Evolutionary conservation across 176 grass and related monocot genomes (phyloP).

Genomic region (Dendrocalamus sinicus): DNA sequence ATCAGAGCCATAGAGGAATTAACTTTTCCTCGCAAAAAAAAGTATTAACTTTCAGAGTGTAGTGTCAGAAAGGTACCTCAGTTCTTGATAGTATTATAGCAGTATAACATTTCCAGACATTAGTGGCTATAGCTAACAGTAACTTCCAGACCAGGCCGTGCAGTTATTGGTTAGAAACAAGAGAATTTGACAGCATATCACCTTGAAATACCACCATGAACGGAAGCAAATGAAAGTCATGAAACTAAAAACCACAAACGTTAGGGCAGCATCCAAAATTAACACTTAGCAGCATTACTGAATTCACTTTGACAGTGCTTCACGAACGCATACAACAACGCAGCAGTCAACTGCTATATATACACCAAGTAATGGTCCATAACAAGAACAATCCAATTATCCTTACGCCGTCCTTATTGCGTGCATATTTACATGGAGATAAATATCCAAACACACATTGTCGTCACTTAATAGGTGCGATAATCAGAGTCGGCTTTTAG

Average conservation of each 20-base stretch:
- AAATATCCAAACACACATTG: slow-evolving; percentile 11
- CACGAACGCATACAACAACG: slow-evolving; percentile 43
- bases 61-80: background rate
- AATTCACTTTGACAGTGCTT: slow-evolving; percentile 6
- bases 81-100: background rate
- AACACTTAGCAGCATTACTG: slow-evolving; percentile 34
- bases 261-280: background rate
- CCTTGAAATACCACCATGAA: background rate
- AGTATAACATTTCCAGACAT: background rate
- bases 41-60: background rate
- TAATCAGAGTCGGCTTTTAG: slow-evolving; percentile 26
- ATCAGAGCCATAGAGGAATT: background rate
- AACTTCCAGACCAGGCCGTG: background rate
- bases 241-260: background rate
- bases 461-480: slow-evolving; percentile 40
- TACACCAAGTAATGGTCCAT: slow-evolving; percentile 49
- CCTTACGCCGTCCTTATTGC: slow-evolving; percentile 44
- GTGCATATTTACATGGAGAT: slow-evolving; percentile 47
- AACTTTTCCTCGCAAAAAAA: background rate
- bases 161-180: background rate
- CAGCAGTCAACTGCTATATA: slow-evolving; percentile 20
- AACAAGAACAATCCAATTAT: slow-evolving; percentile 37
- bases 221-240: too few species aligned
- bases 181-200: background rate
- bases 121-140: background rate